Evolutionary conservation across 108 stramenopile species (phyloP), one percentile per base, ranked within the genome.

Genomic region (Epipyxis sp.): DNA sequence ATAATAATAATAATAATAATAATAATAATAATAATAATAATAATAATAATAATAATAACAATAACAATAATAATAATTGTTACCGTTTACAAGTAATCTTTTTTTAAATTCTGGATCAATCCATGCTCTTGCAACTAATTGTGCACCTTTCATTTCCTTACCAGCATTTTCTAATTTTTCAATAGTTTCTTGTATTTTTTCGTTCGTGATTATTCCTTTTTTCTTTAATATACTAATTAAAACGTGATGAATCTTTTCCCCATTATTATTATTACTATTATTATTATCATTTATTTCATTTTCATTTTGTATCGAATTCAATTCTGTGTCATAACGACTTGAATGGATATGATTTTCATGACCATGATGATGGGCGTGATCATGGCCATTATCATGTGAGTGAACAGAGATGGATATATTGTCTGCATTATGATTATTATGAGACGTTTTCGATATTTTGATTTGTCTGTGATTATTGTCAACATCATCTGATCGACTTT

Each of bases 311-410:
- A 13, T 41, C 25, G 54, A 25, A 57, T 16, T 25, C 54, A 25
- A 57, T 25, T 57, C 54, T 16, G 54, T 57, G 54, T 57, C 20
- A 25, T 57, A 20, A 57, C 25, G 54, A 20, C 25, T 25, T 20
- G 16, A 25, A 16, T 16, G 20, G 25, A 20, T 16, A 16, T 57
- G 20, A 57, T 57, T 16, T 25, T 57, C 54, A 25, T 57, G 54
- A 57, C 54, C 54, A 25, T 57, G 54, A 20, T 68, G 29, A 68
- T 68, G 65, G 40, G 40, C 65, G 40, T 68, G 65, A 37, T 41
- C 65, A 68, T 68, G 65, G 65, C 41, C 65, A 25, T 68, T 20
- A 20, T 68, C 65, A 68, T 40, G 65, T 16, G 65, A 16, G 65
- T 68, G 65, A 20, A 20, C 54, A 57, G 16, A 25, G 20, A 16